Percentiles rank a stretch among this genome's conserved stretches.
These are phyloP conservation scores for Melastoma candidum DNA, from an alignment of 441 rosid species.

Conservation along the genomic window DNA sequence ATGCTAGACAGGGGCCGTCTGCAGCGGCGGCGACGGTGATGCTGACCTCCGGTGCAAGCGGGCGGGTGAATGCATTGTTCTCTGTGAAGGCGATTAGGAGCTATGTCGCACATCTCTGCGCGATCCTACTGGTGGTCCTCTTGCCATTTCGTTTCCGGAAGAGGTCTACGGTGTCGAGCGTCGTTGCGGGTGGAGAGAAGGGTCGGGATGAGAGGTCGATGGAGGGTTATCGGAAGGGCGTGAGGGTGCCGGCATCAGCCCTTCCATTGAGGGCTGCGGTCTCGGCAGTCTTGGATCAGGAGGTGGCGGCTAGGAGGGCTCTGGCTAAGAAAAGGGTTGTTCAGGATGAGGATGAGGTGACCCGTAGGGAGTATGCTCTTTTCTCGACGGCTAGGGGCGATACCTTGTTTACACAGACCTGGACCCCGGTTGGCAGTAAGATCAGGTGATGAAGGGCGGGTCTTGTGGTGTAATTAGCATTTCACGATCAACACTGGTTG, in stretches of 20 bases:
- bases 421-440: slow-evolving; percentile 44
- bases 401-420: slow-evolving; percentile 63
- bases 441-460: slow-evolving; percentile 33
- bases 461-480: too few relatives aligned
- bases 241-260: slow-evolving; percentile 18
- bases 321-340: slow-evolving; percentile 50
- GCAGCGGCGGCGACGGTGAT: slow-evolving; percentile 36
- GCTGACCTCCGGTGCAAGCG: slow-evolving; percentile 80
- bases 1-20: slow-evolving; percentile 4
- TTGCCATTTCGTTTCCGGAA: slow-evolving; percentile 47
- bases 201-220: slow-evolving; percentile 31
- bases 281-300: slow-evolving; percentile 36
- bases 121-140: slow-evolving; percentile 38
- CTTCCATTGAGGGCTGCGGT: slow-evolving; percentile 38
- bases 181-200: slow-evolving; percentile 3
- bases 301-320: slow-evolving; percentile 50
- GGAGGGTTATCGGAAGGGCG: slow-evolving; percentile 23
- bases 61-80: slow-evolving; percentile 54
- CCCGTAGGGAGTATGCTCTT: slow-evolving; percentile 34
- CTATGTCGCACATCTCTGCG: slow-evolving; percentile 33
- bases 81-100: slow-evolving; percentile 43
- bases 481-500: too few relatives aligned
- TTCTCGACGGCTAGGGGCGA: slow-evolving; percentile 48
- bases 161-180: slow-evolving; percentile 15
- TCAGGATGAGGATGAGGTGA: slow-evolving; percentile 36